phyloP scores from a whole-genome alignment of 345 rosid genomes.

The Gynandropsis gynandra region DNA sequence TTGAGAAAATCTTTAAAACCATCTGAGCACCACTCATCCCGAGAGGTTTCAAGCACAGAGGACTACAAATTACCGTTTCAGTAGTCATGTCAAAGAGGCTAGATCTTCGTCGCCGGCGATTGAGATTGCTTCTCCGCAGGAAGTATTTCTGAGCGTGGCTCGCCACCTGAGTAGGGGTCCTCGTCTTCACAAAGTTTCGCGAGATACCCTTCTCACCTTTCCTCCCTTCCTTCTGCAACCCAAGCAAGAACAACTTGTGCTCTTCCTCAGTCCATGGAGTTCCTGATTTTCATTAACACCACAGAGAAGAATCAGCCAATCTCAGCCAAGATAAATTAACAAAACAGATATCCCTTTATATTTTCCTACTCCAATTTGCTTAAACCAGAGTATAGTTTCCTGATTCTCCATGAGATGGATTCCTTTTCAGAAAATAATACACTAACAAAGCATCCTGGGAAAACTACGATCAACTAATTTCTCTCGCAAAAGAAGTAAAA shows the following conservation, averaged over 20 bases:
- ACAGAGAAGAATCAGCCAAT: slow-evolving; percentile 1
- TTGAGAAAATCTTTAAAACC: neutral
- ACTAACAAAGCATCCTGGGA: too few species aligned
- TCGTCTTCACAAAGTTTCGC: slow-evolving; percentile 68
- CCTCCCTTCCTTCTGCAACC: slow-evolving; percentile 79
- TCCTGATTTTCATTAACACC: slow-evolving; percentile 31
- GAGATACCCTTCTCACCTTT: slow-evolving; percentile 98
- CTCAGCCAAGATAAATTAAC: neutral
- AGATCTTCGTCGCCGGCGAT: slow-evolving; percentile 91
- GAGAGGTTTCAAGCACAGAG: neutral
- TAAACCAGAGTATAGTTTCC: too few species aligned
- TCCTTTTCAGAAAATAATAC: too few species aligned
- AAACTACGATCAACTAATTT: too few species aligned
- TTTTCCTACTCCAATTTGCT: too few species aligned
- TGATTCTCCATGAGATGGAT: too few species aligned
- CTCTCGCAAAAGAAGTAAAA: too few species aligned
- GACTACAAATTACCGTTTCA: slow-evolving; percentile 44
- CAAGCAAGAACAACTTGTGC: slow-evolving; percentile 77
- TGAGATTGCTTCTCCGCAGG: slow-evolving; percentile 66
- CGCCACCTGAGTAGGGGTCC: slow-evolving; percentile 95
- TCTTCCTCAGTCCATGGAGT: slow-evolving; percentile 98
- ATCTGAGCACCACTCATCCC: neutral
- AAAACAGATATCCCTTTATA: neutral
- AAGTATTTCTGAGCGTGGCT: slow-evolving; percentile 97
- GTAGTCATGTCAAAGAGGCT: slow-evolving; percentile 92